phyloP scores from a whole-genome alignment of 2,329 filamentous ascomycete genomes.

The Blastomyces percursus region DNA sequence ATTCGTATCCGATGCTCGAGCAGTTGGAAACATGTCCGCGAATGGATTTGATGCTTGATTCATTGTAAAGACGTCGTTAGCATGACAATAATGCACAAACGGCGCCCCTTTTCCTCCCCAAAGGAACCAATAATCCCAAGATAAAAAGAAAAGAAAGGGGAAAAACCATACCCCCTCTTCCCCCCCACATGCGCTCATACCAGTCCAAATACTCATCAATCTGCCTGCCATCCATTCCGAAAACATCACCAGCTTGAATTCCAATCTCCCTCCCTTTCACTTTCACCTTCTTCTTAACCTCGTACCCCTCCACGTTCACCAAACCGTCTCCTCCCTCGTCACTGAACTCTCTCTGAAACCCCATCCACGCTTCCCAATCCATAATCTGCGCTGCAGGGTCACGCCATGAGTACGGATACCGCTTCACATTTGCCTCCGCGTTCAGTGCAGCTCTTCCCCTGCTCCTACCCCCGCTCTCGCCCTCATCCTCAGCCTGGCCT shows the following conservation, averaged over 20 bases:
- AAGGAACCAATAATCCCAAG: neutral
- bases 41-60: slow-evolving; percentile 23
- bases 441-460: slow-evolving; percentile 20
- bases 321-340: slow-evolving; percentile 20
- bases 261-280: slow-evolving; percentile 37
- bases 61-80: neutral
- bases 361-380: slow-evolving; percentile 62
- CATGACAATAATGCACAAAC: neutral
- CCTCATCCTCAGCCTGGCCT: neutral
- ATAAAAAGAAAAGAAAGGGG: slow-evolving; percentile 11
- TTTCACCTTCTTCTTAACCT: slow-evolving; percentile 14
- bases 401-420: slow-evolving; percentile 39
- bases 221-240: slow-evolving; percentile 49
- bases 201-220: slow-evolving; percentile 70
- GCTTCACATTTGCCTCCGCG: slow-evolving; percentile 11
- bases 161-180: slow-evolving; percentile 21
- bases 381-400: slow-evolving; percentile 53
- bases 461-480: neutral
- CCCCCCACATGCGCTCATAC: slow-evolving; percentile 56
- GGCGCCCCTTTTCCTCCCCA: neutral
- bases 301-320: slow-evolving; percentile 14
- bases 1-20: slow-evolving; percentile 10
- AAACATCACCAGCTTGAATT: slow-evolving; percentile 52
- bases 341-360: slow-evolving; percentile 35
- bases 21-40: slow-evolving; percentile 35